A percentile compares a stretch with the other conserved stretches of the same genome.
phyloP scores from a whole-genome alignment of 2,329 filamentous ascomycete species.

The Escovopsis sp. region DNA sequence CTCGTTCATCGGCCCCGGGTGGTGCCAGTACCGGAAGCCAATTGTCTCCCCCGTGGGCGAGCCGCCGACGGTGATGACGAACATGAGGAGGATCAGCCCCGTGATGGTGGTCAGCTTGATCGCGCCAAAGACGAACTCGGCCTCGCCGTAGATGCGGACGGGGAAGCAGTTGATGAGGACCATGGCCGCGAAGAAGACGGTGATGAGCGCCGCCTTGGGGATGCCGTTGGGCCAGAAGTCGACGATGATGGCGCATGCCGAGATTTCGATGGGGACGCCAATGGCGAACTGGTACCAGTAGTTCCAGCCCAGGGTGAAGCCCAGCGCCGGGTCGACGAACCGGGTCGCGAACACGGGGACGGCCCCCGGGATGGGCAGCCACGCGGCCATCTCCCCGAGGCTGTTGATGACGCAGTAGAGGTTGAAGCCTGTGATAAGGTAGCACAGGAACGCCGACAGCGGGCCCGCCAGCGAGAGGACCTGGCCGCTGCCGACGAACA shows the following conservation, averaged over 20 bases:
- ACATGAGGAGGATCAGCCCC: conserved; percentile 33
- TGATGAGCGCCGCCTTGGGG: conserved; percentile 19
- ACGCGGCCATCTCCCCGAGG: conserved; percentile 46
- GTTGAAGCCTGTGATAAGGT: conserved; percentile 29
- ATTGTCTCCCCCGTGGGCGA: conserved; percentile 26
- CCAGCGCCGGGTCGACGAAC: conserved; percentile 30
- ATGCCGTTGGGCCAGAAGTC: conserved; percentile 26
- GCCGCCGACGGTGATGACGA: conserved; percentile 34
- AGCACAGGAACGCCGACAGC: conserved; percentile 26
- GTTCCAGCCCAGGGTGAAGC: conserved; percentile 36
- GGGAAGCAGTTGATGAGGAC: conserved; percentile 24
- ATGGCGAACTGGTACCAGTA: conserved; percentile 38
- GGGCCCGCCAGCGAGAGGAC: conserved; percentile 28
- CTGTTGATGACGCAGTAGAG: conserved; percentile 32
- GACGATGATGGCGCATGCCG: conserved; percentile 30
- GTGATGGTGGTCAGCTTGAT: conserved; percentile 35
- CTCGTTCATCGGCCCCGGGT: conserved; percentile 28
- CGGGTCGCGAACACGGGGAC: conserved; percentile 33
- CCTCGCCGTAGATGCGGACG: conserved; percentile 35
- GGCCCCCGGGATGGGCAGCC: conserved; percentile 42
- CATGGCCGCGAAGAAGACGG: conserved; percentile 22
- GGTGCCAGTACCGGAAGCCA: conserved; percentile 30
- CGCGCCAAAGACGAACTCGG: conserved; percentile 34
- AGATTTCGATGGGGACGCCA: conserved; percentile 33
- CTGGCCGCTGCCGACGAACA: conserved; percentile 30